These are phyloP conservation scores for Solidago caesia DNA, from an alignment of 129 eudicot species.

Conservation along the genomic window DNA sequence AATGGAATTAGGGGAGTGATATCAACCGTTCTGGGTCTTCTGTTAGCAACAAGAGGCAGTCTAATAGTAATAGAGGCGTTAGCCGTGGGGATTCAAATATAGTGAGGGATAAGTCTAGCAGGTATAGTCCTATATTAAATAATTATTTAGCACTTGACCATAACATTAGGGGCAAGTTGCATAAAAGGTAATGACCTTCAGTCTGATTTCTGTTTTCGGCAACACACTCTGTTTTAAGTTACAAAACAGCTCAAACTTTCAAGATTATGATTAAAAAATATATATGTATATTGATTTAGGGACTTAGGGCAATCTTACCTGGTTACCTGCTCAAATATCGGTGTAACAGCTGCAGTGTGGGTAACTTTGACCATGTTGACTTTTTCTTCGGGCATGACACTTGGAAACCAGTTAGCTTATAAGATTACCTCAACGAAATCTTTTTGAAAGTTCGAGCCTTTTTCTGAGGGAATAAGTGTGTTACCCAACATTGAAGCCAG, in stretches of 20 bases:
- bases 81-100: conserved; percentile 8
- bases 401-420: too few relatives aligned
- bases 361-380: too few relatives aligned
- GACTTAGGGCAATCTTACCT: too few relatives aligned
- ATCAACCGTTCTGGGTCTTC: background rate
- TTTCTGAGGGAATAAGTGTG: background rate
- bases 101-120: background rate
- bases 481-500: background rate
- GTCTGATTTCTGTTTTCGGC: background rate
- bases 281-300: too few relatives aligned
- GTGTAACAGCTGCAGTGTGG: too few relatives aligned
- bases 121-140: background rate
- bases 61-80: conserved; percentile 8
- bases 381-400: too few relatives aligned
- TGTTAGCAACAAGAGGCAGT: background rate
- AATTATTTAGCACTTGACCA: background rate
- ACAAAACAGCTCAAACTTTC: background rate
- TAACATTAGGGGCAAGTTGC: background rate
- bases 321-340: too few relatives aligned
- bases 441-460: background rate
- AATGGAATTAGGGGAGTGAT: background rate
- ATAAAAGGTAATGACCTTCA: background rate
- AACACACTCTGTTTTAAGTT: background rate
- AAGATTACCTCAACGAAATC: background rate
- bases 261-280: background rate